Conservation (phyloP, 192 early-diverging fungal genomes). For the Chytriomyces sp. region DNA sequence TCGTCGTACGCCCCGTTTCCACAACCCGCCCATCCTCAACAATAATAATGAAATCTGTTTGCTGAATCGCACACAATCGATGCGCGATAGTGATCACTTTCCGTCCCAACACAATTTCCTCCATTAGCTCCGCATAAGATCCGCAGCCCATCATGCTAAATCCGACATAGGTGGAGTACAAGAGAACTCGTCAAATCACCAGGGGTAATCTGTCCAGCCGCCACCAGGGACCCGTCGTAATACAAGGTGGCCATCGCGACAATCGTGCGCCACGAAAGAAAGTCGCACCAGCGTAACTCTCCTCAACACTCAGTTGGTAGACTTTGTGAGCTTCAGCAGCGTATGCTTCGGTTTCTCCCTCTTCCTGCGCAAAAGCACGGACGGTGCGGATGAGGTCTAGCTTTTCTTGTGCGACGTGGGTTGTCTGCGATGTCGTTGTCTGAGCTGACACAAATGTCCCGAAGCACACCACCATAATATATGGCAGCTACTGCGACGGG, state of each 20-base stretch:
- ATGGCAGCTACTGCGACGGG: slow-evolving; percentile 71
- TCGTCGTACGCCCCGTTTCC: slow-evolving; percentile 67
- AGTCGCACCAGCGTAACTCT: slow-evolving; percentile 26
- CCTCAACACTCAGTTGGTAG: slow-evolving; percentile 33
- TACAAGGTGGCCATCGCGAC: slow-evolving; percentile 46
- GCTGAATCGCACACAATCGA: slow-evolving; percentile 69
- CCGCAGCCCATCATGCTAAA: slow-evolving; percentile 29
- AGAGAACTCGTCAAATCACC: slow-evolving; percentile 44
- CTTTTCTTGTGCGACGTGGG: slow-evolving; percentile 72
- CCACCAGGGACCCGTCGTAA: slow-evolving; percentile 46
- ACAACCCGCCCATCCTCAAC: slow-evolving; percentile 43
- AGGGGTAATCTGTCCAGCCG: slow-evolving; percentile 30
- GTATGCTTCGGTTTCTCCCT: slow-evolving; percentile 32
- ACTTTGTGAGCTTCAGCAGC: slow-evolving; percentile 25
- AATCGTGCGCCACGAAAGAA: slow-evolving; percentile 41
- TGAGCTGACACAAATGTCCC: slow-evolving; percentile 65
- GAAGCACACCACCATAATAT: slow-evolving; percentile 68
- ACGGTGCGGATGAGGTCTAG: slow-evolving; percentile 50
- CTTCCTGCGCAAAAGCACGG: slow-evolving; percentile 46
- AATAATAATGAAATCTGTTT: slow-evolving; percentile 64
- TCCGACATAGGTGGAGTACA: slow-evolving; percentile 41
- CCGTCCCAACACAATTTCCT: slow-evolving; percentile 55
- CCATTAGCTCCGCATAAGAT: slow-evolving; percentile 42
- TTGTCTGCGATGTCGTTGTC: slow-evolving; percentile 65
- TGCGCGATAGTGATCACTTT: slow-evolving; percentile 73